Conservation (phyloP, 2,329 filamentous ascomycete species). For the Botrytis aclada region DNA sequence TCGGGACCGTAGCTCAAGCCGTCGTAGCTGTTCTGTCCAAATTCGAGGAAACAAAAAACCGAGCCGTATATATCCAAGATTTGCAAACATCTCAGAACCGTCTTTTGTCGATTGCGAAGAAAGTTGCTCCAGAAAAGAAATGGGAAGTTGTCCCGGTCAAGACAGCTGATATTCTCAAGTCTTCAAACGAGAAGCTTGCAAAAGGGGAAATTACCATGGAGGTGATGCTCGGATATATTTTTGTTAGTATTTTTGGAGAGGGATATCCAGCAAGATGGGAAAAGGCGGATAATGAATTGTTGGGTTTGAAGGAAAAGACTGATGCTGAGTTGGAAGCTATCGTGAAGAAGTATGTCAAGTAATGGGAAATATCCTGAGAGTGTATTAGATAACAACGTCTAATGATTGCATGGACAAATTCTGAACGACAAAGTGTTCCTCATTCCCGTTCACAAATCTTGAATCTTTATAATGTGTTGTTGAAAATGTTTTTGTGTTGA, state of each 20-base stretch:
- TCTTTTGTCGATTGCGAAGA: slow-evolving; percentile 39
- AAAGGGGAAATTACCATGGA: slow-evolving; percentile 34
- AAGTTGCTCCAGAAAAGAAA: slow-evolving; percentile 35
- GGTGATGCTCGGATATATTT: slow-evolving; percentile 39
- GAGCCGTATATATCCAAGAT: slow-evolving; percentile 46
- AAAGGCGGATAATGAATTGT: slow-evolving; percentile 42
- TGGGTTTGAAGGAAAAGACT: slow-evolving; percentile 43
- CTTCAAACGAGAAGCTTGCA: slow-evolving; percentile 26
- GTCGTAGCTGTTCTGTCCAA: slow-evolving; percentile 49
- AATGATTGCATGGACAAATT: background rate
- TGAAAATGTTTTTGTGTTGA: too few relatives aligned
- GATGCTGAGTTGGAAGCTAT: slow-evolving; percentile 43
- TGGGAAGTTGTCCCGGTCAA: slow-evolving; percentile 29
- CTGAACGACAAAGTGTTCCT: background rate
- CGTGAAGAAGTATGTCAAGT: slow-evolving; percentile 22
- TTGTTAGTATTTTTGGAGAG: slow-evolving; percentile 36
- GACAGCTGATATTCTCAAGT: slow-evolving; percentile 24
- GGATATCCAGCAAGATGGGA: slow-evolving; percentile 39
- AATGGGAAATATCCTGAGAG: background rate
- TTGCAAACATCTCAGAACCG: slow-evolving; percentile 45
- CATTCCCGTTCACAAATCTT: background rate
- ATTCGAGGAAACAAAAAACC: slow-evolving; percentile 53
- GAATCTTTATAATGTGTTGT: background rate
- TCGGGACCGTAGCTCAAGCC: slow-evolving; percentile 47
- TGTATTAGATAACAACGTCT: background rate